These are phyloP conservation scores for Agrocybe praecox DNA, from an alignment of 768 basidiomycete species.

Conservation along the genomic window DNA sequence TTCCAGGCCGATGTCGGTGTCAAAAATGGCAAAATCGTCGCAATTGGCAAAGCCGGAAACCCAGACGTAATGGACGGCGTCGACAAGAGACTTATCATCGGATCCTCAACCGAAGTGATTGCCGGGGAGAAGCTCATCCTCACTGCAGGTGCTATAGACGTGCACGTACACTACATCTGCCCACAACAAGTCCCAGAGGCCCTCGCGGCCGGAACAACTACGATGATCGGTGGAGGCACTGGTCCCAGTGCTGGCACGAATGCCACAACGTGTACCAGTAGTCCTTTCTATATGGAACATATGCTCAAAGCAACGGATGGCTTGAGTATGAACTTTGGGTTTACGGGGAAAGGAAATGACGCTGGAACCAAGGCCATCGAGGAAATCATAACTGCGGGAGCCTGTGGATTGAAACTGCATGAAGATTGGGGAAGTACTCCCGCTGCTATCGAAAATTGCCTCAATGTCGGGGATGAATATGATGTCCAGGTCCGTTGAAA, in stretches of 20 bases:
- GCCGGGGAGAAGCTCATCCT: slow-evolving; percentile 94
- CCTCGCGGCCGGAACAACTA: slow-evolving; percentile 82
- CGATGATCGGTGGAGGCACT: slow-evolving; percentile 95
- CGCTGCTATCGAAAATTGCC: slow-evolving; percentile 69
- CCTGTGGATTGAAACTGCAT: slow-evolving; percentile 90
- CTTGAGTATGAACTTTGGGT: slow-evolving; percentile 88
- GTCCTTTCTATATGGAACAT: slow-evolving; percentile 83
- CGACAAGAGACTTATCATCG: slow-evolving; percentile 71
- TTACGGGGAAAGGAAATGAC: slow-evolving; percentile 98
- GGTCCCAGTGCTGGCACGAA: slow-evolving; percentile 89
- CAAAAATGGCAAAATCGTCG: slow-evolving; percentile 77
- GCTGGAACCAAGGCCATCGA: slow-evolving; percentile 71
- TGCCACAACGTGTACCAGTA: slow-evolving; percentile 94
- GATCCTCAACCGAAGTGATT: slow-evolving; percentile 92
- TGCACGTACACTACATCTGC: slow-evolving; percentile 94
- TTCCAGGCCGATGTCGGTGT: slow-evolving; percentile 92
- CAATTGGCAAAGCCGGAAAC: slow-evolving; percentile 97
- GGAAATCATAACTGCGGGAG: slow-evolving; percentile 84
- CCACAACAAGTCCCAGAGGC: slow-evolving; percentile 91
- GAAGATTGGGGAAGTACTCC: slow-evolving; percentile 98
- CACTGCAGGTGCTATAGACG: slow-evolving; percentile 93
- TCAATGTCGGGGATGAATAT: slow-evolving; percentile 85
- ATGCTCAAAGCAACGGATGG: slow-evolving; percentile 94
- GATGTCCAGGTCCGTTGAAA: slow-evolving; percentile 87
- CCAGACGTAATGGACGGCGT: slow-evolving; percentile 90